Evolutionary conservation across 805 yeast species (phyloP), one percentile per base, ranked within the genome.

Genomic region (Yamadazyma nakazawae): DNA sequence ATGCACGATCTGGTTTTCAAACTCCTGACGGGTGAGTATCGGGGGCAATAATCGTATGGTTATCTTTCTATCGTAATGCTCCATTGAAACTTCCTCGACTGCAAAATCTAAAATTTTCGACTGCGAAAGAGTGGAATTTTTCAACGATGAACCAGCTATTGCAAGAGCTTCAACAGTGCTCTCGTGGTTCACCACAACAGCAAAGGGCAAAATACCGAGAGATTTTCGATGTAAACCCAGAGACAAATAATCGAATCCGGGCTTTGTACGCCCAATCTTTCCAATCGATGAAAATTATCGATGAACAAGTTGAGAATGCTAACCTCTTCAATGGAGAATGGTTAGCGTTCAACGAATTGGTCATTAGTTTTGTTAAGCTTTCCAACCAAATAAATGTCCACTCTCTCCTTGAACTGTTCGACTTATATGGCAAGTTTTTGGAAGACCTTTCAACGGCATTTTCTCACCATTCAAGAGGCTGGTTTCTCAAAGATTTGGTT

Each of bases 371-470:
- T 57, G 56, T 84, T 12, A 57, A 59, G 31, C 68, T 78, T 43
- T 66, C 80, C 48, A 63, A 73, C 35, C 80, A 79, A 47, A 61
- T 81, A 19, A 72, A 81, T 54, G 84, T 88, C 0, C 67, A 77
- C 68, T 72, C 82, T 0, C 47, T 69, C 1, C 55, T 80, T 4
- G 73, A 72, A 32, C 78, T 84, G 1, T 80, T 80, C 50, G 87
- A 82, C 58, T 60, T 79, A 21, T 77, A 72, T 49, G 73, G 78
- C 18, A 65, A 68, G 37, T 75, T 73, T 49, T 61, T 75, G 40
- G 77, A 74, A 44, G 75, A 75, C 49, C 54, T 80, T 28, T 65
- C 82, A 2, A 60, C 73, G 8, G 78, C 82, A 4, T 70, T 80
- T 54, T 72, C 67, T 55, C 79, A 80, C 50, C 67, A 64, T 43